phyloP scores from a whole-genome alignment of 768 basidiomycete genomes.

The Gloeostereum incarnatum region DNA sequence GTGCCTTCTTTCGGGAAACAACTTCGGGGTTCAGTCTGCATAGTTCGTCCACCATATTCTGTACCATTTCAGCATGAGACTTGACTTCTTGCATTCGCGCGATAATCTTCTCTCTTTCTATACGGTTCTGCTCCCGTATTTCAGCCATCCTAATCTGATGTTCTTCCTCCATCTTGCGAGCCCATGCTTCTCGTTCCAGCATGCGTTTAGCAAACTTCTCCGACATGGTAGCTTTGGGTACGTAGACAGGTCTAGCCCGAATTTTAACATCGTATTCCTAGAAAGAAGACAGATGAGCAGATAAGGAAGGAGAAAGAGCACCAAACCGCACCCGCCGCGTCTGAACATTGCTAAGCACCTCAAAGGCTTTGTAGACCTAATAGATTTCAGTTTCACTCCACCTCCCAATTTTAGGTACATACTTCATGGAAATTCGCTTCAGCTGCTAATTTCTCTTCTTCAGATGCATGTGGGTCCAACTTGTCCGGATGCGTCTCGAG shows the following conservation, averaged over 20 bases:
- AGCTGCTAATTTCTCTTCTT: conserved; percentile 41
- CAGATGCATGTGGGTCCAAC: conserved; percentile 42
- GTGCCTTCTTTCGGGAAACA: too few relatives aligned
- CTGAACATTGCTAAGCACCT: conserved; percentile 42
- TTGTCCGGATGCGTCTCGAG: conserved; percentile 72
- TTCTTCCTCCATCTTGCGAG: conserved; percentile 35
- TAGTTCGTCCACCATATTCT: conserved; percentile 47
- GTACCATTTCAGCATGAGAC: conserved; percentile 31
- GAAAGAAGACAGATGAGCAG: conserved; percentile 3
- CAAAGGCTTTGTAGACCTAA: conserved; percentile 58
- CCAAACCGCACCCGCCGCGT: conserved; percentile 39
- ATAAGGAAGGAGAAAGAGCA: not conserved
- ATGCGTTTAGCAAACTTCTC: conserved; percentile 31
- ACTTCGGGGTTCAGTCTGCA: too few relatives aligned
- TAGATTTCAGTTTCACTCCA: conserved; percentile 5
- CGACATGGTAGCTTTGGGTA: conserved; percentile 18
- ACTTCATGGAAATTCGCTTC: conserved; percentile 57
- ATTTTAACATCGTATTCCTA: conserved; percentile 41
- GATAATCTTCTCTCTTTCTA: conserved; percentile 25
- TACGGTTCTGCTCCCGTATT: conserved; percentile 20
- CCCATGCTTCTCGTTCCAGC: conserved; percentile 48
- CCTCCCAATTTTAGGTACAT: conserved; percentile 11
- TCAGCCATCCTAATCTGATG: conserved; percentile 41
- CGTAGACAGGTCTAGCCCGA: conserved; percentile 16
- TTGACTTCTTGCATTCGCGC: conserved; percentile 30